A percentile compares a stretch with the other conserved stretches of the same genome.
phyloP scores from a whole-genome alignment of 2,329 filamentous ascomycete genomes.

The Claviceps spartinae region DNA sequence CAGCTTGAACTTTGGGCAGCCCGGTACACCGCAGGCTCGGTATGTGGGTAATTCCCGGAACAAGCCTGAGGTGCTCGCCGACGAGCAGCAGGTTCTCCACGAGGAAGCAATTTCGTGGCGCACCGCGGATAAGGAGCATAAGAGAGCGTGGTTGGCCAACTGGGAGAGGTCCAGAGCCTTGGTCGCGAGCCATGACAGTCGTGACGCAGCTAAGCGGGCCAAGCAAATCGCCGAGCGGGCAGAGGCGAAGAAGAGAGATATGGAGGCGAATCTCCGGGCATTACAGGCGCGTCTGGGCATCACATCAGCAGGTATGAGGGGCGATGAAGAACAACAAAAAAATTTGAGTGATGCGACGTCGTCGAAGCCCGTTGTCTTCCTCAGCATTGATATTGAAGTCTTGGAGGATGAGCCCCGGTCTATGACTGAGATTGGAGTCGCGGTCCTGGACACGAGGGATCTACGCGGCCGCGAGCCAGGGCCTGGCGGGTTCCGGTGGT shows the following conservation, averaged over 20 bases:
- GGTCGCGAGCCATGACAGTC: conserved; percentile 24
- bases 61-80: not conserved
- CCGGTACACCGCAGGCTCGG: conserved; percentile 48
- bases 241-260: conserved; percentile 28
- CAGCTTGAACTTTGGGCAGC: conserved; percentile 44
- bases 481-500: conserved; percentile 50
- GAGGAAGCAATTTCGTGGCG: conserved; percentile 20
- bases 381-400: conserved; percentile 72
- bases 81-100: not conserved
- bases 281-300: conserved; percentile 55
- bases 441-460: conserved; percentile 57
- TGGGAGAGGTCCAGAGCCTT: conserved; percentile 9
- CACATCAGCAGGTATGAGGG: conserved; percentile 21
- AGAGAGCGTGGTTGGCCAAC: not conserved
- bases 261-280: conserved; percentile 44
- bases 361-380: conserved; percentile 38
- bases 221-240: not conserved
- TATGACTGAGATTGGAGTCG: conserved; percentile 78
- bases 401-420: conserved; percentile 52
- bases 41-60: conserved; percentile 35
- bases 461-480: conserved; percentile 46
- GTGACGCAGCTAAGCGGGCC: not conserved
- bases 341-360: not conserved
- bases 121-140: conserved; percentile 8
- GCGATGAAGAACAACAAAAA: not conserved